phyloP scores from a whole-genome alignment of 1,284 basidiomycete species.

The Microbotryum saponariae region DNA sequence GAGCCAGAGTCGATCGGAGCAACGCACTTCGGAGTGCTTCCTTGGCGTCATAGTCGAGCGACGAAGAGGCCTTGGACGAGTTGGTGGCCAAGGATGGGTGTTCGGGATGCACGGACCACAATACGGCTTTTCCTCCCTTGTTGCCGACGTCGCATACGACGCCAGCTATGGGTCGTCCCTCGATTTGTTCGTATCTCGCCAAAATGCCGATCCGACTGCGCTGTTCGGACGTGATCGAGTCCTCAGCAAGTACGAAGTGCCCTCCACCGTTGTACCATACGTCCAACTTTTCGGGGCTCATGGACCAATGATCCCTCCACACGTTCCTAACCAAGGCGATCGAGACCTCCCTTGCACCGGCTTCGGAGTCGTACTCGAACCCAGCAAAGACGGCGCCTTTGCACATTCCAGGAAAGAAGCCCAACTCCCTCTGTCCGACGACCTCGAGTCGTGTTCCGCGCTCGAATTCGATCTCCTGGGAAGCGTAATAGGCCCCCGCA shows the following conservation, averaged over 20 bases:
- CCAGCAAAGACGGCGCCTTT: conserved; percentile 53
- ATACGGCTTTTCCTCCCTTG: conserved; percentile 49
- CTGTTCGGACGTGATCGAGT: conserved; percentile 36
- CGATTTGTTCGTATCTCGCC: conserved; percentile 42
- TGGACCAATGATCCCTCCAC: conserved; percentile 31
- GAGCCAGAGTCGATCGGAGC: conserved; percentile 46
- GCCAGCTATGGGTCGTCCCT: conserved; percentile 47
- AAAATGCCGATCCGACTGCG: conserved; percentile 40
- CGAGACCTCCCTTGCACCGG: conserved; percentile 42
- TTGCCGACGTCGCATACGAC: conserved; percentile 49
- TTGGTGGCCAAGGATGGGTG: conserved; percentile 45
- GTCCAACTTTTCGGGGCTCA: conserved; percentile 31
- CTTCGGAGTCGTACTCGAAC: conserved; percentile 50
- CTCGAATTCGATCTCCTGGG: conserved; percentile 47
- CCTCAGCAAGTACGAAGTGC: conserved; percentile 42
- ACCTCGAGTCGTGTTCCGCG: conserved; percentile 46
- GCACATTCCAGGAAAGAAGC: conserved; percentile 53
- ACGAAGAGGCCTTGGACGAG: conserved; percentile 27
- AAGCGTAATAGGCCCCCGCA: conserved; percentile 53
- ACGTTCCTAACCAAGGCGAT: conserved; percentile 37
- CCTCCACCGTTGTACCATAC: conserved; percentile 55
- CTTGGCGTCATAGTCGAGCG: conserved; percentile 31
- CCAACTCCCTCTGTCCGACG: conserved; percentile 48
- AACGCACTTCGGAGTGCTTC: conserved; percentile 44
- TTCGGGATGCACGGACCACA: conserved; percentile 61